These are phyloP conservation scores for Fusarium sp. DNA, from an alignment of 2,329 filamentous ascomycete genomes.

Conservation along the genomic window DNA sequence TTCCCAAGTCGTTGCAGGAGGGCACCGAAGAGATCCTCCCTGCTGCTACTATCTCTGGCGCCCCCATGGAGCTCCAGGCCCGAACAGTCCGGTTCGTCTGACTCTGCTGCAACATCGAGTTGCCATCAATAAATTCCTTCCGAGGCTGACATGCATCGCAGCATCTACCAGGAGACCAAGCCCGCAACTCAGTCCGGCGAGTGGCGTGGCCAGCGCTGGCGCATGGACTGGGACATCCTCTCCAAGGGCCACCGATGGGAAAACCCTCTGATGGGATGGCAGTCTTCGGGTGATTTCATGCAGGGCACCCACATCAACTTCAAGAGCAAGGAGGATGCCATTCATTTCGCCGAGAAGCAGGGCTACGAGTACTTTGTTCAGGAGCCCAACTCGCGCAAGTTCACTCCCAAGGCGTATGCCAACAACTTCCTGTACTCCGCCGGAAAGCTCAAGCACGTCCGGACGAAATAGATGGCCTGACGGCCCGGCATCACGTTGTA, in stretches of 20 bases:
- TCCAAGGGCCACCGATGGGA: conserved; percentile 96
- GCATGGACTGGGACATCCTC: conserved; percentile 98
- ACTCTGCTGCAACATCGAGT: background rate
- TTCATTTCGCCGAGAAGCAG: conserved; percentile 96
- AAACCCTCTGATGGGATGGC: conserved; percentile 98
- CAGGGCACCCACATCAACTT: conserved; percentile 92
- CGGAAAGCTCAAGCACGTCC: conserved; percentile 85
- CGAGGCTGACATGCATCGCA: conserved; percentile 50
- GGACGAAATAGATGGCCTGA: conserved; percentile 70
- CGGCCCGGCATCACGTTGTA: conserved; percentile 38
- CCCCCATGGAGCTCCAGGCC: conserved; percentile 91
- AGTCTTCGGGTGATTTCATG: conserved; percentile 93
- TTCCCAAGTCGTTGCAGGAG: conserved; percentile 88
- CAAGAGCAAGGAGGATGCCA: conserved; percentile 91
- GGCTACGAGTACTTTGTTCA: conserved; percentile 99
- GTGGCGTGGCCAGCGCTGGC: conserved; percentile 86
- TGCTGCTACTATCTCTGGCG: conserved; percentile 87
- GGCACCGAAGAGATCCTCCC: conserved; percentile 84
- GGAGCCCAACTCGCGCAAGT: conserved; percentile 88
- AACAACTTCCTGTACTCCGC: conserved; percentile 92
- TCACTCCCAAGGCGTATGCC: conserved; percentile 89
- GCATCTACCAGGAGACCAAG: conserved; percentile 91
- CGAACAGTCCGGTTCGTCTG: conserved; percentile 83
- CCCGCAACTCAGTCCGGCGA: conserved; percentile 95
- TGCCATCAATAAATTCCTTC: background rate